These are phyloP conservation scores for Rhizoclosmatium globosum DNA, from an alignment of 192 early-diverging fungal genomes.

Conservation along the genomic window DNA sequence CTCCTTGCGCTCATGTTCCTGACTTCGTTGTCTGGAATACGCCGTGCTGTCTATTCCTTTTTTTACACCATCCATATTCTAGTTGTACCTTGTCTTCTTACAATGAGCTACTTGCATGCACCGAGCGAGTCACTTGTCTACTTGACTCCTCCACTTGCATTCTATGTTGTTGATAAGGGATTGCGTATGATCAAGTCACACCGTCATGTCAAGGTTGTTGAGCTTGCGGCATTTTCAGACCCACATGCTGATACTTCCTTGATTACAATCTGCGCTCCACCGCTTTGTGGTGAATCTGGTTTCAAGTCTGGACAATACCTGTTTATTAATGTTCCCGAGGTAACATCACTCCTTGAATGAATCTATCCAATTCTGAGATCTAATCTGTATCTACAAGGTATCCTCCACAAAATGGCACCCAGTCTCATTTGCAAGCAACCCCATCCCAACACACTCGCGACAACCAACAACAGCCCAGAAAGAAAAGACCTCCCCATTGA, in stretches of 20 bases:
- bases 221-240: not conserved
- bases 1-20: constrained; percentile 59
- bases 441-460: not conserved
- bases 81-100: constrained; percentile 53
- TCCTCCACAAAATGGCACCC: constrained; percentile 25
- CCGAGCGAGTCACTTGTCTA: constrained; percentile 28
- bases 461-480: not conserved
- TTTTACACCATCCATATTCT: constrained; percentile 58
- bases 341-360: not conserved
- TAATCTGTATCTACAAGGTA: not conserved
- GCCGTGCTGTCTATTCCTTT: constrained; percentile 52
- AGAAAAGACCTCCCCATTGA: not conserved
- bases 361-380: too few species aligned
- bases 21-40: constrained; percentile 55
- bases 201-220: not conserved
- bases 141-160: constrained; percentile 3
- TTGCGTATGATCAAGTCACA: constrained; percentile 20
- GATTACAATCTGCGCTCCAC: constrained; percentile 20
- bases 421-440: constrained; percentile 13
- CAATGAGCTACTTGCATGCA: constrained; percentile 58
- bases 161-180: constrained; percentile 21
- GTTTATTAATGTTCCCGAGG: constrained; percentile 29
- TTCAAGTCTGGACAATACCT: constrained; percentile 26
- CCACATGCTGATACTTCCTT: not conserved
- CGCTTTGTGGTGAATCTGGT: constrained; percentile 11